Evolutionary conservation across 2,329 filamentous ascomycete genomes (phyloP), one percentile per base, ranked within the genome.

Genomic region (Reticulascus tulasneorum): DNA sequence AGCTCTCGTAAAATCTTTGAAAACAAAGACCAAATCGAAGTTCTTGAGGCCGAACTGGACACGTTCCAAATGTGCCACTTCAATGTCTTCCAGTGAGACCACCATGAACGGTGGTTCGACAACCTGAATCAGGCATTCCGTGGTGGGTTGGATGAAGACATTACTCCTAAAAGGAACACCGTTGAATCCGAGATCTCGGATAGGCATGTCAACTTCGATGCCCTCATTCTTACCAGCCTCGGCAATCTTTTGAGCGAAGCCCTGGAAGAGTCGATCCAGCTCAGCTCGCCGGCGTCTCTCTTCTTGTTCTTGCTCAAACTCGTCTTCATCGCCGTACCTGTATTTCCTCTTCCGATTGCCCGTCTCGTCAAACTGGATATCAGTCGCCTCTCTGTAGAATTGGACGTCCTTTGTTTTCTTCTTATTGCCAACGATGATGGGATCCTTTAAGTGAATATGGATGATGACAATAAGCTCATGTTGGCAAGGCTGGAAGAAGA

Each of bases 341-440:
- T 97, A 94, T 66, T 96, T 96, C 48, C 93, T 86, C 69, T 96
- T 95, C 46, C 94, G 79, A 64, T 97, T 98, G 49, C 93, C 94
- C 30, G 93, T 98, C 67, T 98, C 93, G 54, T 98, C 93, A 51
- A 98, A 97, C 55, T 95, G 89, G 60, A 98, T 97, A 50, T 98
- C 93, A 0, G 93, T 97, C 4, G 93, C 93, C 67, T 98, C 93
- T 35, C 93, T 81, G 56, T 96, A 96, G 65, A 98, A 98, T 52
- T 98, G 94, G 2, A 98, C 86, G 59, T 98, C 94, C 68, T 93
- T 96, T 9, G 93, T 94, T 78, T 98, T 98, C 69, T 94, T 94
- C 66, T 83, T 79, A 74, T 95, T 97, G 43, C 93, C 93, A 45
- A 98, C 86, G 62, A 98, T 89, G 58, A 98, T 97, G 4, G 93